Evolutionary conservation across 1,284 basidiomycete genomes (phyloP), one percentile per base, ranked within the genome.

Genomic region (Macrocybe sp.): DNA sequence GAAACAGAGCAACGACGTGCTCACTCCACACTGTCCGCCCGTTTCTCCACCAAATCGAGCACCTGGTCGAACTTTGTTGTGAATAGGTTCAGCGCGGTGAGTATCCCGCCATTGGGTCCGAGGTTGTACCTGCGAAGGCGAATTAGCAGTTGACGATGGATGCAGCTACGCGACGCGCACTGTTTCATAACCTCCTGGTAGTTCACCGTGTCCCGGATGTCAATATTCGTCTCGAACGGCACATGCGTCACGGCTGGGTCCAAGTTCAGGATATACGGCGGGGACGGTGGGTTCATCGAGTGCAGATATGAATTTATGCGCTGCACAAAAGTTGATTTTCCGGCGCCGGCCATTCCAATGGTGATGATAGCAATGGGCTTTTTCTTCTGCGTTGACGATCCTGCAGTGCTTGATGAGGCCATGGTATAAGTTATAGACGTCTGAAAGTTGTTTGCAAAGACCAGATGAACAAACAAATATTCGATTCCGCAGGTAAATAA

Each of bases 151-250:
- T 48, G 51, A 49, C 48, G 55, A 44, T 51, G 43, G 51, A 49
- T 37, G 47, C 50, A 37, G 22, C 41, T 28, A 45, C 37, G 44
- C 46, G 40, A 49, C 55, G 85, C 89, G 75, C 75, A 94, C 92
- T 98, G 94, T 79, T 97, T 94, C 97, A 99, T 99, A 59, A 99
- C 95, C 67, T 98, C 88, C 55, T 89, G 22, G 67, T 99, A 99
- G 67, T 98, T 91, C 44, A 99, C 85, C 7, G 97, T 99, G 65
- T 99, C 97, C 49, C 97, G 74, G 48, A 99, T 98, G 65, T 99
- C 97, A 52, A 99, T 97, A 63, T 99, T 98, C 29, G 96, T 84
- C 51, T 94, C 89, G 64, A 95, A 99, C 2, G 92, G 92, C 37
- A 95, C 77, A 50, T 86, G 85, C 7, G 85, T 78, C 1, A 99